phyloP scores from a whole-genome alignment of 2,329 filamentous ascomycete genomes.

The Pochonia chlamydosporia region DNA sequence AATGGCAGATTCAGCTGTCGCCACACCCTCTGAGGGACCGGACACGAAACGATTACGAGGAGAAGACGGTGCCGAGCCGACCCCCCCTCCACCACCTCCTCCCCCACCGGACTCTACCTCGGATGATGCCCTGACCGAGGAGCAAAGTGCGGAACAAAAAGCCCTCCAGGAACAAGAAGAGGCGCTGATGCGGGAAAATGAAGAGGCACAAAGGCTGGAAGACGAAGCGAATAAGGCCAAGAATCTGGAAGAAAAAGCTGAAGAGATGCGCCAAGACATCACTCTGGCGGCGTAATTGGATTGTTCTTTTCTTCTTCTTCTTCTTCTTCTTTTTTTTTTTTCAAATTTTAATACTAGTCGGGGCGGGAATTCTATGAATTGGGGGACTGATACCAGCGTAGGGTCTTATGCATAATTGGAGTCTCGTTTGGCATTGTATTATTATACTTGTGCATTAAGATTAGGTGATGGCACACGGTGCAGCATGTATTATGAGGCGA shows the following conservation, averaged over 20 bases:
- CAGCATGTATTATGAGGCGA: background rate
- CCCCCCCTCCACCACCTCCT: constrained; percentile 42
- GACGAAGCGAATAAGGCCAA: constrained; percentile 35
- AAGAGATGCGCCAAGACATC: constrained; percentile 17
- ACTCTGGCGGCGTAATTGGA: constrained; percentile 10
- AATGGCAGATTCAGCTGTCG: constrained; percentile 31
- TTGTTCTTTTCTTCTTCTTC: background rate
- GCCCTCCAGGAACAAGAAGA: constrained; percentile 45
- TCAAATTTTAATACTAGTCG: background rate
- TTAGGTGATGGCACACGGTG: background rate
- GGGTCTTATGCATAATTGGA: background rate
- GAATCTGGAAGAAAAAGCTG: constrained; percentile 18
- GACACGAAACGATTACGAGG: constrained; percentile 48
- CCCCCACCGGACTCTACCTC: constrained; percentile 35
- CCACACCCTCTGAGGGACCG: constrained; percentile 50
- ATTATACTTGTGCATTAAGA: background rate
- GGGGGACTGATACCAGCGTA: background rate
- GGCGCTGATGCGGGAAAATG: constrained; percentile 45
- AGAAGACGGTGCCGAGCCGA: constrained; percentile 31
- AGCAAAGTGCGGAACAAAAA: constrained; percentile 34
- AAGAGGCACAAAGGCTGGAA: constrained; percentile 47
- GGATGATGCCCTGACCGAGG: constrained; percentile 29
- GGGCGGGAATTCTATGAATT: background rate
- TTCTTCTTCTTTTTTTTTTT: background rate
- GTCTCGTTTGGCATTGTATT: background rate